A percentile compares a stretch with the other conserved stretches of the same genome.
phyloP scores from a whole-genome alignment of 1,139 yeast genomes.

The Saccharomyces hybrid region DNA sequence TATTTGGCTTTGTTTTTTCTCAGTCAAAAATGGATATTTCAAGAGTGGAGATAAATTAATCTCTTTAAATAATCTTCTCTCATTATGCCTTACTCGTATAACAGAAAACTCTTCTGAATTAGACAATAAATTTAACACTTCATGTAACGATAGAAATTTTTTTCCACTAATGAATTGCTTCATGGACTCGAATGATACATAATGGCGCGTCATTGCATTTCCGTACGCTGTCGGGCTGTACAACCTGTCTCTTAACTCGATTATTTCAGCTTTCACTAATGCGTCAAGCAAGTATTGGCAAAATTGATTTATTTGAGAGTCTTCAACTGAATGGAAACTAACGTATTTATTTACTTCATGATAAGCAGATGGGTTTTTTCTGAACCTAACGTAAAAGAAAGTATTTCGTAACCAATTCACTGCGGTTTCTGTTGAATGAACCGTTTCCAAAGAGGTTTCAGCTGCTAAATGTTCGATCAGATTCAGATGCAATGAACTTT shows the following conservation, averaged over 20 bases:
- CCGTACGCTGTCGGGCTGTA: constrained; percentile 37
- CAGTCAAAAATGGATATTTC: constrained; percentile 30
- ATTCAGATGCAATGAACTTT: constrained; percentile 42
- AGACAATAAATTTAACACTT: constrained; percentile 30
- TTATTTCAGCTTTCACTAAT: constrained; percentile 30
- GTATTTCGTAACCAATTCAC: constrained; percentile 46
- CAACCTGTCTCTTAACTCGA: constrained; percentile 15
- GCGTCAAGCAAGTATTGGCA: constrained; percentile 31
- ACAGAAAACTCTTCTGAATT: constrained; percentile 37
- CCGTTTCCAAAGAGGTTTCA: constrained; percentile 42
- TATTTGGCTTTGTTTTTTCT: constrained; percentile 21
- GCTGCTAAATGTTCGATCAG: constrained; percentile 43
- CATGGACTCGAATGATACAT: constrained; percentile 39
- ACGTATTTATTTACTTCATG: constrained; percentile 21
- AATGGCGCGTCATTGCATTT: constrained; percentile 41
- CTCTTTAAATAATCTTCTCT: constrained; percentile 38
- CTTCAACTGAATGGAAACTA: constrained; percentile 16
- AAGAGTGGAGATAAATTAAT: constrained; percentile 36
- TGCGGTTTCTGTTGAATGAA: constrained; percentile 37
- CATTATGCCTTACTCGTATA: constrained; percentile 38
- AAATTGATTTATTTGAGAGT: constrained; percentile 30
- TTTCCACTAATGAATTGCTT: constrained; percentile 29
- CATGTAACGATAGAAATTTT: constrained; percentile 16
- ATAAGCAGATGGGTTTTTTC: constrained; percentile 37
- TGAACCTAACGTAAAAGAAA: constrained; percentile 43